Evolutionary conservation across 2,329 filamentous ascomycete species (phyloP), one percentile per base, ranked within the genome.

Genomic region (Thelonectria discophora): DNA sequence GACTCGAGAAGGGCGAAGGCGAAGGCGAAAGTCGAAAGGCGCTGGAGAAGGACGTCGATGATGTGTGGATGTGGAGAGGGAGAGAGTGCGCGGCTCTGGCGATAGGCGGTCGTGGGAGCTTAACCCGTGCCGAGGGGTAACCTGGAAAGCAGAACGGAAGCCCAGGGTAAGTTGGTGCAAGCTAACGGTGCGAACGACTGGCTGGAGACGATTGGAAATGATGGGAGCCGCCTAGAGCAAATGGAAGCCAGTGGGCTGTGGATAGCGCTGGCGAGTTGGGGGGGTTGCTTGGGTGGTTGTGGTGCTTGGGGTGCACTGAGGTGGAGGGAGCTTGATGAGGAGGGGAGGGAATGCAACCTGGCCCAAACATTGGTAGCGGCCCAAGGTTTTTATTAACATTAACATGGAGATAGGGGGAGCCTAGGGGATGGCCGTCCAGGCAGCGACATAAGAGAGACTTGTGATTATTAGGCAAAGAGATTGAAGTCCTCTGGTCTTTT

Each of bases 31-130:
- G 54, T 63, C 64, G 61, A 60, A 15, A 66, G 68, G 65, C 68
- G 69, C 69, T 69, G 58, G 30, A 47, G 60, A 57, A 64, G 64
- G 65, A 42, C 60, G 70, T 69, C 65, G 69, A 67, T 71, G 66
- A 68, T 69, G 70, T 71, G 67, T 72, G 69, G 67, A 69, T 72
- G 70, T 72, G 70, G 70, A 72, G 70, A 72, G 70, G 67, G 70
- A 73, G 69, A 73, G 69, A 72, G 72, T 72, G 70, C 70, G 70
- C 70, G 69, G 69, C 70, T 72, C 70, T 72, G 70, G 70, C 70
- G 70, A 72, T 72, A 72, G 70, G 68, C 59, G 70, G 68, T 67
- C 64, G 69, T 72, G 62, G 70, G 62, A 64, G 62, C 65, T 69
- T 58, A 63, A 60, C 63, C 62, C 65, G 65, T 72, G 68, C 65